A percentile compares a stretch with the other conserved stretches of the same genome.
These are phyloP conservation scores for Apiosordaria backusii DNA, from an alignment of 495 filamentous ascomycete genomes.

Conservation along the genomic window DNA sequence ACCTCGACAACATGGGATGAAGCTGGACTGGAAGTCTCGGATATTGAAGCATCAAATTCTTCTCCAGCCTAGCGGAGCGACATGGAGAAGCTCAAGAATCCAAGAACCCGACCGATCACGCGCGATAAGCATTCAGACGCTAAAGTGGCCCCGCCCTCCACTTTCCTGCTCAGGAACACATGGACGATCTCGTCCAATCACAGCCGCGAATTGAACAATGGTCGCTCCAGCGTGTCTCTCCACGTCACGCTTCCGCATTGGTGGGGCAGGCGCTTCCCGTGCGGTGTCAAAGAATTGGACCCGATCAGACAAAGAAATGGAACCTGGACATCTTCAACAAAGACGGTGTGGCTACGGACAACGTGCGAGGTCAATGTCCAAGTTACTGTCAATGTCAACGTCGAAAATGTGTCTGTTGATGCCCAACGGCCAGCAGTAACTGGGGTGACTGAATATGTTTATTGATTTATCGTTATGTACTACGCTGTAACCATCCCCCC, in stretches of 20 bases:
- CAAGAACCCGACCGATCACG: neutral
- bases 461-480: neutral
- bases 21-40: constrained; percentile 6
- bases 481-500: neutral
- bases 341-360: neutral
- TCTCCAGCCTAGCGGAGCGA: neutral
- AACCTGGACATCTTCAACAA: neutral
- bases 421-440: neutral
- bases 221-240: neutral
- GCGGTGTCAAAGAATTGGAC: neutral
- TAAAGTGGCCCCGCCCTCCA: neutral
- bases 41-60: constrained; percentile 8
- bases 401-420: neutral
- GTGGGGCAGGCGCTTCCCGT: neutral
- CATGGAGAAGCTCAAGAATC: neutral
- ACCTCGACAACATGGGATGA: neutral
- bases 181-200: neutral
- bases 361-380: neutral
- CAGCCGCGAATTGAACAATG: constrained; percentile 3
- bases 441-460: neutral
- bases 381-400: neutral
- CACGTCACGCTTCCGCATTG: constrained; percentile 5
- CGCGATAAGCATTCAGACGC: constrained; percentile 1
- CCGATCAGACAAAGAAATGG: neutral
- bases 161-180: constrained; percentile 4